A percentile compares a stretch with the other conserved stretches of the same genome.
These are phyloP conservation scores for Acer negundo DNA, from an alignment of 345 rosid species.

Conservation along the genomic window DNA sequence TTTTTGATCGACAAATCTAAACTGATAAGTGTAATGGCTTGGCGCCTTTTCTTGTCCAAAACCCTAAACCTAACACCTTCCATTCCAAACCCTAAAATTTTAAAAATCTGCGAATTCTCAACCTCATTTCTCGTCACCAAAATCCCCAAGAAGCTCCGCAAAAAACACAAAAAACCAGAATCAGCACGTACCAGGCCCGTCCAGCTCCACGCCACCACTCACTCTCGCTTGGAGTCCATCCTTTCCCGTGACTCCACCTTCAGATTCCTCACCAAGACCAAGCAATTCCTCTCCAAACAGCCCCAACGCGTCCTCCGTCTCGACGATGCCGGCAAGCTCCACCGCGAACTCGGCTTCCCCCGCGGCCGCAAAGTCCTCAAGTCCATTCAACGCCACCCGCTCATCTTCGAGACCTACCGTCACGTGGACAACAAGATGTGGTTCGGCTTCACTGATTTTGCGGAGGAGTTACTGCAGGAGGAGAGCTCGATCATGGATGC, in stretches of 20 bases:
- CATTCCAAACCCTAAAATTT: conserved; percentile 4
- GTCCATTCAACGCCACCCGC: conserved; percentile 64
- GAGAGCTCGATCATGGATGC: conserved; percentile 53
- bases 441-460: conserved; percentile 72
- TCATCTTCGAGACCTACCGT: conserved; percentile 61
- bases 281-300: conserved; percentile 64
- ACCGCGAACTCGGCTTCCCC: conserved; percentile 84
- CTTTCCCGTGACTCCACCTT: conserved; percentile 64
- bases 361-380: conserved; percentile 82
- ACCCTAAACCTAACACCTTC: conserved; percentile 31
- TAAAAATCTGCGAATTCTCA: conserved; percentile 42
- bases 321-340: conserved; percentile 79
- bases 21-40: conserved; percentile 37
- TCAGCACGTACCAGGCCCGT: conserved; percentile 69
- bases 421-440: conserved; percentile 71
- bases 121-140: conserved; percentile 87
- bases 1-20: neutral
- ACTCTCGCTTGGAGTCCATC: conserved; percentile 56
- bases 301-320: conserved; percentile 68
- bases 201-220: conserved; percentile 50
- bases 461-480: conserved; percentile 66
- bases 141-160: conserved; percentile 57
- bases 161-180: conserved; percentile 51
- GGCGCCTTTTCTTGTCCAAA: conserved; percentile 35
- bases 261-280: conserved; percentile 66